Conservation (phyloP, 2,329 filamentous ascomycete species). For the Alternaria sp. region DNA sequence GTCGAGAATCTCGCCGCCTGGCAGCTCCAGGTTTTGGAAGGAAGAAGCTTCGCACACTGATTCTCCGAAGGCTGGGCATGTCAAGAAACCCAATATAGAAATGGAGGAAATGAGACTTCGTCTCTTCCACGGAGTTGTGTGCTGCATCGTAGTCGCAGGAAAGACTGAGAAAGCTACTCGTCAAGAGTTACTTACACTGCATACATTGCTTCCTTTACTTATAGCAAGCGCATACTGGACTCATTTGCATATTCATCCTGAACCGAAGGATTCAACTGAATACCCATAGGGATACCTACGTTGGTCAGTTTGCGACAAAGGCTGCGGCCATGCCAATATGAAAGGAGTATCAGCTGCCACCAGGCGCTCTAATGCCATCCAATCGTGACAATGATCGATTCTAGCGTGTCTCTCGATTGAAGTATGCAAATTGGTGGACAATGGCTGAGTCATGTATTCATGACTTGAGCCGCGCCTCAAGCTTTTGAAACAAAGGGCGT, state of each 20-base stretch:
- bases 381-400: neutral
- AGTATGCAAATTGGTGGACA: neutral
- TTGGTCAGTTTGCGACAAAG: neutral
- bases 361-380: neutral
- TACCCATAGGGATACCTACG: neutral
- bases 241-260: neutral
- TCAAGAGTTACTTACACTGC: neutral
- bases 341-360: neutral
- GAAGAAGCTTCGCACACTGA: neutral
- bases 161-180: neutral
- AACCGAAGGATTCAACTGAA: neutral
- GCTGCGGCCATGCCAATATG: neutral
- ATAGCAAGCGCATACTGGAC: neutral
- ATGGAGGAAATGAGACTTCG: neutral
- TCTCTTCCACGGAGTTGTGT: neutral
- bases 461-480: neutral
- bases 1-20: constrained; percentile 3
- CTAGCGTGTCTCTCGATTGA: neutral
- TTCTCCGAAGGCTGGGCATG: neutral
- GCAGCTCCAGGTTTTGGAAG: constrained; percentile 2
- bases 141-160: neutral
- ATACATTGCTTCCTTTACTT: neutral
- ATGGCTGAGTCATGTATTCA: neutral
- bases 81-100: neutral
- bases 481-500: neutral